phyloP scores from a whole-genome alignment of 768 basidiomycete genomes.

The Boletus huronensis region DNA sequence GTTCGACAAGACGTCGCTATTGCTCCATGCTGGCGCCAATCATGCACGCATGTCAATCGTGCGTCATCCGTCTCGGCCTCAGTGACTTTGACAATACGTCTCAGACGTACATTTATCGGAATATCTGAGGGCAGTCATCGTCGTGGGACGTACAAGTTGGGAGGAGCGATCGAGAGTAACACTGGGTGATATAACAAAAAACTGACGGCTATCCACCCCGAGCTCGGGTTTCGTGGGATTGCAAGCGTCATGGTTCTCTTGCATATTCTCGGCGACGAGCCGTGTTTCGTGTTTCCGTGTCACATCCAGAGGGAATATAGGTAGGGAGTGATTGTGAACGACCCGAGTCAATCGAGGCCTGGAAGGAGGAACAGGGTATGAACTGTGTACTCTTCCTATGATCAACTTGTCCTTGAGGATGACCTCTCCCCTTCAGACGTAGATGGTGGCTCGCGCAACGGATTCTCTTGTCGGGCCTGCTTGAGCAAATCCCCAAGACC shows the following conservation, averaged over 20 bases:
- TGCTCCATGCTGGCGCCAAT: neutral
- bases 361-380: neutral
- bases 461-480: conserved; percentile 79
- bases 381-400: neutral
- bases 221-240: neutral
- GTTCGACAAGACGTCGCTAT: neutral
- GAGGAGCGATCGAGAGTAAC: neutral
- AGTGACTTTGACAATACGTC: neutral
- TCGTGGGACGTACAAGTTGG: neutral
- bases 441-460: conserved; percentile 57
- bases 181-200: neutral
- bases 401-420: conserved; percentile 11
- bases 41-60: neutral
- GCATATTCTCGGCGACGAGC: neutral
- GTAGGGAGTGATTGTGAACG: too few species aligned
- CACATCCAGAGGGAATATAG: neutral
- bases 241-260: neutral
- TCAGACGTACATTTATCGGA: neutral
- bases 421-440: conserved; percentile 5
- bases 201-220: neutral
- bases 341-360: neutral
- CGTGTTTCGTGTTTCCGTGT: neutral
- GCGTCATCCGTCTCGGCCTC: neutral
- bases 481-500: conserved; percentile 72
- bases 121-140: neutral